phyloP scores from a whole-genome alignment of 2,329 filamentous ascomycete species.

The Paracamarosporium sp. region DNA sequence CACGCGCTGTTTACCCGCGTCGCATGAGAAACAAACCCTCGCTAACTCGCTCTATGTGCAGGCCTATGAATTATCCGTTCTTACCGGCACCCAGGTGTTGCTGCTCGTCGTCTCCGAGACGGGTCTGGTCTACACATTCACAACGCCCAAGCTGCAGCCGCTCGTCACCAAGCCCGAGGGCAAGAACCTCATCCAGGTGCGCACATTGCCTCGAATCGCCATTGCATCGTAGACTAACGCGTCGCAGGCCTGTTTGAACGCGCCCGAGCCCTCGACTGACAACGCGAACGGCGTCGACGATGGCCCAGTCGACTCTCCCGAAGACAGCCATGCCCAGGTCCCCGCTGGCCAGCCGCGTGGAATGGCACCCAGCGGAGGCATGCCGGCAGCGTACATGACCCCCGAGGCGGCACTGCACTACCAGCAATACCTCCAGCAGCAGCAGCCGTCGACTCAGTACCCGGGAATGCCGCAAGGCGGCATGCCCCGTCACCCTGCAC shows the following conservation, averaged over 20 bases:
- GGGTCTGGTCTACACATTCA: constrained; percentile 96
- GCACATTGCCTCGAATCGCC: constrained; percentile 31
- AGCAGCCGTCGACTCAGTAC: constrained; percentile 70
- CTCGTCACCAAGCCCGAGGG: constrained; percentile 98
- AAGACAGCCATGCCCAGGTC: constrained; percentile 83
- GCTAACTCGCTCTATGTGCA: constrained; percentile 50
- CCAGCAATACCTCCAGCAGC: constrained; percentile 78
- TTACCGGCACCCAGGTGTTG: constrained; percentile 96
- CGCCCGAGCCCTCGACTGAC: constrained; percentile 84
- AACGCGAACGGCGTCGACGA: constrained; percentile 68
- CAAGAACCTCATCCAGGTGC: constrained; percentile 98
- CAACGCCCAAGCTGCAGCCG: constrained; percentile 96
- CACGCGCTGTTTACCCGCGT: constrained; percentile 27
- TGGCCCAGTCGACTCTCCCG: constrained; percentile 78
- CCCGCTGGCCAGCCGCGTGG: constrained; percentile 72
- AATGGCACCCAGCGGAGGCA: constrained; percentile 72
- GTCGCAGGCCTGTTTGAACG: constrained; percentile 90
- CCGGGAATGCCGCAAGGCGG: constrained; percentile 76
- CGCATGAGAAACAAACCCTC: constrained; percentile 37
- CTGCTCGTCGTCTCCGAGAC: constrained; percentile 97
- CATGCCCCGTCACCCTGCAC: constrained; percentile 66
- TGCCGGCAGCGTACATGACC: constrained; percentile 69
- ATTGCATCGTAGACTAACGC: constrained; percentile 42
- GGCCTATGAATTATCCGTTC: constrained; percentile 97
- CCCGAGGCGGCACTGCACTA: constrained; percentile 78